phyloP scores from a whole-genome alignment of 1,284 basidiomycete genomes.

The Apiotrichum siamense region DNA sequence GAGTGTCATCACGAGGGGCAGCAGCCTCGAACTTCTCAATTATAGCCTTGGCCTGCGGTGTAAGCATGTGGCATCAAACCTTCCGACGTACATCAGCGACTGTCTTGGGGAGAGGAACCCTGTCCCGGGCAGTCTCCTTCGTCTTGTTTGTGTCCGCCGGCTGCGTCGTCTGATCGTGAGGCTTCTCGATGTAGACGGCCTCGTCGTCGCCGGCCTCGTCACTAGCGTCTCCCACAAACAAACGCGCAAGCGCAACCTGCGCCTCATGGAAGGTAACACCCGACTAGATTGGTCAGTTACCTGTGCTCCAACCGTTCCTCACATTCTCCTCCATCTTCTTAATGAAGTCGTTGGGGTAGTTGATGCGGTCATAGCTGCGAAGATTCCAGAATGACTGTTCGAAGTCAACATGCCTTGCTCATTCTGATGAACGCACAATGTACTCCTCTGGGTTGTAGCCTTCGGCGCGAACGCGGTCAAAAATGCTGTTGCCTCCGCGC shows the following conservation, averaged over 20 bases:
- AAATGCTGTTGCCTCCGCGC: conserved; percentile 77
- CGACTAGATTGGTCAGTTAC: conserved; percentile 50
- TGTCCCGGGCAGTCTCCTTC: conserved; percentile 38
- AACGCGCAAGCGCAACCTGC: conserved; percentile 76
- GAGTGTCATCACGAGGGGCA: conserved; percentile 44
- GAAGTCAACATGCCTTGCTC: too few species aligned
- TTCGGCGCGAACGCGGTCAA: conserved; percentile 68
- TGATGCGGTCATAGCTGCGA: conserved; percentile 83
- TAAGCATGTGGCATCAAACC: background rate
- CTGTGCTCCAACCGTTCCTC: too few species aligned
- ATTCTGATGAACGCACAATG: too few species aligned
- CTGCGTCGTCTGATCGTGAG: conserved; percentile 55
- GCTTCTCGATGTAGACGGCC: conserved; percentile 43
- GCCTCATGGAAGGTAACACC: conserved; percentile 77
- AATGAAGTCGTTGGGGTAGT: conserved; percentile 62
- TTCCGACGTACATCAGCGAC: conserved; percentile 51
- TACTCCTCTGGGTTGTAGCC: conserved; percentile 64
- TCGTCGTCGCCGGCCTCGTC: conserved; percentile 44
- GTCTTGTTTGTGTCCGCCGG: conserved; percentile 52
- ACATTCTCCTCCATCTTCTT: conserved; percentile 59
- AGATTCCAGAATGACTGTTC: conserved; percentile 85
- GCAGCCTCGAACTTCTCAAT: conserved; percentile 63
- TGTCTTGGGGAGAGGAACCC: conserved; percentile 54
- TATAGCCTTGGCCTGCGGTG: conserved; percentile 53
- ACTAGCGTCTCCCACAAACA: conserved; percentile 57